phyloP scores from a whole-genome alignment of 2,329 filamentous ascomycete genomes.

The Penicillium rolfsii region DNA sequence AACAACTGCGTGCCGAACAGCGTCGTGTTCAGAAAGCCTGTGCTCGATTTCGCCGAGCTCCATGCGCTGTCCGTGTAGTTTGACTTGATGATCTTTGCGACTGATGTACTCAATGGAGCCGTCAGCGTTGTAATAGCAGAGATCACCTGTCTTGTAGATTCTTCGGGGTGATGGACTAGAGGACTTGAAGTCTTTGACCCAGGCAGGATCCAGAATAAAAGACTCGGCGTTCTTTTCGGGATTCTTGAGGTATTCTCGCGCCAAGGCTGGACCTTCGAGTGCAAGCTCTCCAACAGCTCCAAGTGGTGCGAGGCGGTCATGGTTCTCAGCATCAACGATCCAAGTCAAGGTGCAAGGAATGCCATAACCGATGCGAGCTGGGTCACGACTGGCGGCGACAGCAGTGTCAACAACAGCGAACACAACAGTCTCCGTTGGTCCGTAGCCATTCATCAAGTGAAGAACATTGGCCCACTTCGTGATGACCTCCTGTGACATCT shows the following conservation, averaged over 20 bases:
- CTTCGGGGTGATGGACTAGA: constrained; percentile 16
- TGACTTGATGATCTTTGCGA: constrained; percentile 68
- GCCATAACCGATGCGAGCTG: constrained; percentile 33
- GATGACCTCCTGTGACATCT: constrained; percentile 73
- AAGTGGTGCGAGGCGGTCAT: constrained; percentile 41
- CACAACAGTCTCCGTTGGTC: constrained; percentile 43
- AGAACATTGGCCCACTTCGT: constrained; percentile 63
- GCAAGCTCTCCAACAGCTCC: constrained; percentile 43
- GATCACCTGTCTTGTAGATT: constrained; percentile 40
- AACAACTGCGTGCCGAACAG: constrained; percentile 47
- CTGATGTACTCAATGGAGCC: constrained; percentile 51
- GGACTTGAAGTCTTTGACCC: constrained; percentile 28
- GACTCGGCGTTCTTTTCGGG: constrained; percentile 37
- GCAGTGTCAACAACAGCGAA: constrained; percentile 37
- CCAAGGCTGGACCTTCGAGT: constrained; percentile 44
- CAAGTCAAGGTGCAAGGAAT: constrained; percentile 36
- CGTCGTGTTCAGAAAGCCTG: constrained; percentile 38
- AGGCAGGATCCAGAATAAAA: constrained; percentile 36
- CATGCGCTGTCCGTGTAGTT: constrained; percentile 67
- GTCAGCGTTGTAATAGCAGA: constrained; percentile 39
- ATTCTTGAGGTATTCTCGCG: constrained; percentile 46
- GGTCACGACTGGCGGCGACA: constrained; percentile 32
- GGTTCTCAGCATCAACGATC: constrained; percentile 41
- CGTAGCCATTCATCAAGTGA: constrained; percentile 46
- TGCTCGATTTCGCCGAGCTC: constrained; percentile 59